phyloP scores from a whole-genome alignment of 2,329 filamentous ascomycete genomes.

The Leptodontidium sp. region DNA sequence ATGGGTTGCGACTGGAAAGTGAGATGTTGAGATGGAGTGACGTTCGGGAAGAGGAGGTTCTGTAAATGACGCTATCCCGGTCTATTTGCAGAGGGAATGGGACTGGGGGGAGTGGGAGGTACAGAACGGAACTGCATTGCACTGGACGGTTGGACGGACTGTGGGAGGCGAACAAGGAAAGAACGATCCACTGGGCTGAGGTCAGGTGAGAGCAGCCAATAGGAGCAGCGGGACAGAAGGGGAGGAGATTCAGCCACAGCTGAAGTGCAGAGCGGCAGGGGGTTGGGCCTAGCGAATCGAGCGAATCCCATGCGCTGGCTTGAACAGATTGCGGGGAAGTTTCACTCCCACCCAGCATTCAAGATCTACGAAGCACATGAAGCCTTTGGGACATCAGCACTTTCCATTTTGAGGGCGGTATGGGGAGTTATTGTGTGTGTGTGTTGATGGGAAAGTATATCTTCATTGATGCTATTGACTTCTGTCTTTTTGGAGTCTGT shows the following conservation, averaged over 20 bases:
- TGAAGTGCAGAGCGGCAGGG: conserved; percentile 12
- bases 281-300: not conserved
- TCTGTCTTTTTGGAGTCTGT: not conserved
- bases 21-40: conserved; percentile 28
- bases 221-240: conserved; percentile 16
- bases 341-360: not conserved
- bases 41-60: conserved; percentile 35
- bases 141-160: too few relatives aligned
- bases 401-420: not conserved
- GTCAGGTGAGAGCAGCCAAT: conserved; percentile 17
- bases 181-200: conserved; percentile 13
- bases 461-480: not conserved
- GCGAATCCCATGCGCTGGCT: conserved; percentile 7
- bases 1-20: conserved; percentile 39
- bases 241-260: conserved; percentile 22
- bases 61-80: conserved; percentile 25
- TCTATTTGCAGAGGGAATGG: not conserved
- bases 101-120: not conserved
- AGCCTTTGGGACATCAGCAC: not conserved
- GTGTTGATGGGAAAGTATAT: not conserved
- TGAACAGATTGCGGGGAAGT: conserved; percentile 17
- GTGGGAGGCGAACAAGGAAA: conserved; percentile 10
- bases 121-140: not conserved
- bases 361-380: conserved; percentile 5
- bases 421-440: not conserved